Conservation (phyloP, 2,329 filamentous ascomycete species). For the Leptodontidium sp. region DNA sequence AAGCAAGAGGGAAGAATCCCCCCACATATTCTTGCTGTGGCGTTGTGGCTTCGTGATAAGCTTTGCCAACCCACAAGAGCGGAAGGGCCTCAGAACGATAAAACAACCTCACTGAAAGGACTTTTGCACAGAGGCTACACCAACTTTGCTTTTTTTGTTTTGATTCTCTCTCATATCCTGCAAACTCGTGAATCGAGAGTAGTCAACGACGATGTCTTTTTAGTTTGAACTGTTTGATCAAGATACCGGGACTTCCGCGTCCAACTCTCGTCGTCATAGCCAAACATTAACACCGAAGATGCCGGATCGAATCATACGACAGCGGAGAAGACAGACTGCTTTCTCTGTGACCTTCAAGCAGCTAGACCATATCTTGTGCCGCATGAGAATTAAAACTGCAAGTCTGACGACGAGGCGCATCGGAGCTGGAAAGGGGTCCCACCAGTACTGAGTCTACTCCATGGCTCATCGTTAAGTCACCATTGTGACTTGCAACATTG, state of each 20-base stretch:
- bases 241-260: background rate
- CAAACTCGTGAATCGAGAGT: background rate
- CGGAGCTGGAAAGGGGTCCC: no score
- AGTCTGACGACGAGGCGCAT: background rate
- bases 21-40: background rate
- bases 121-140: background rate
- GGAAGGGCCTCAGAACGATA: conserved; percentile 4
- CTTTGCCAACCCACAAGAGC: conserved; percentile 12
- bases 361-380: background rate
- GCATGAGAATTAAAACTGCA: background rate
- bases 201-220: no score
- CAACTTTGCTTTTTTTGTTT: background rate
- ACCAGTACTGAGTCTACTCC: no score
- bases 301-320: background rate
- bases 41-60: conserved; percentile 8
- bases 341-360: background rate
- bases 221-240: background rate
- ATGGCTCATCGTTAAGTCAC: no score
- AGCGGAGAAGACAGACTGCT: background rate
- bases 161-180: background rate
- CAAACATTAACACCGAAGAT: background rate
- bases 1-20: background rate
- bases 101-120: background rate
- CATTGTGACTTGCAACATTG: no score
- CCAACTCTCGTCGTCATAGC: background rate